Base-by-base conservation (phyloP, 1,139 yeast genomes). In the Wickerhamiella pararugosa region DNA sequence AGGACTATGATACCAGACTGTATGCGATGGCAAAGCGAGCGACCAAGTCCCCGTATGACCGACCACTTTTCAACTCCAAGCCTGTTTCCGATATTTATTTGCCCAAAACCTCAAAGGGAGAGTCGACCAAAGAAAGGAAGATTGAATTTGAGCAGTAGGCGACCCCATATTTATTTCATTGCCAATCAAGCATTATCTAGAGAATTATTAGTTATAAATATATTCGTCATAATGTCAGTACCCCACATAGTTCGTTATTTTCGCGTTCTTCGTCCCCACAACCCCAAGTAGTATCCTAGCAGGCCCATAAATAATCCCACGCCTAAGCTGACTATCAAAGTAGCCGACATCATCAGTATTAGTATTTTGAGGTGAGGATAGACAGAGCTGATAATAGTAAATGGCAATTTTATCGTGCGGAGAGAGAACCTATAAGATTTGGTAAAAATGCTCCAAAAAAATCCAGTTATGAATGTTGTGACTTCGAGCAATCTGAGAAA, bases 41-140 rank as follows among this genome's bases (percentile, higher is more conserved):
- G 70, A 66, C 31, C 10, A 75, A 70, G 43, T 72, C 70, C 49
- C 60, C 72, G 3, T 77, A 76, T 50, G 79, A 74, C 49, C 65
- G 59, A 43, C 75, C 81, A 1, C 56, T 77, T 30, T 76, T 76
- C 52, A 60, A 62, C 34, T 70, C 66, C 2, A 72, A 71, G 41
- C 71, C 69, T 43, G 74, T 7, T 60, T 73, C 7, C 67, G 66
- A 41, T 66, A 64, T 37, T 65, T 74, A 7, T 75, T 74, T 51
- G 62, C 71, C 45, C 67, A 69, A 15, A 48, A 55, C n/a, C 52
- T 48, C 2, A 50, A 55, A 2, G 49, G 54, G 11, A 51, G 48
- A 5, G 47, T 46, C 30, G 58, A 57, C 38, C 61, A 59, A 2
- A 59, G 59, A 37, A 59, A 54, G 75, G 0, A 77, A 79, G 1